These are phyloP conservation scores for Crucihimalaya himalaica DNA, from an alignment of 345 rosid species.

Conservation along the genomic window DNA sequence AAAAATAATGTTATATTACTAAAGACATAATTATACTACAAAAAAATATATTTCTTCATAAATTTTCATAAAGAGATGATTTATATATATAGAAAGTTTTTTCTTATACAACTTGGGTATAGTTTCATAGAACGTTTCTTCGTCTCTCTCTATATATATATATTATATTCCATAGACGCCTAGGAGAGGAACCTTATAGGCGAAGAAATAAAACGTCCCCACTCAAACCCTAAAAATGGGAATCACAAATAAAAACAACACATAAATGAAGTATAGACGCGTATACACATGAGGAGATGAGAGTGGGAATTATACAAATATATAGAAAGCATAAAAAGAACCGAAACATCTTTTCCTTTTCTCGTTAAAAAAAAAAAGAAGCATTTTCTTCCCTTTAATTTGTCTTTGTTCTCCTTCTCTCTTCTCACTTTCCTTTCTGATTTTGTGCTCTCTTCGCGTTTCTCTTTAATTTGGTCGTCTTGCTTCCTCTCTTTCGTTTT, in stretches of 20 bases:
- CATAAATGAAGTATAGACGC: constrained; percentile 24
- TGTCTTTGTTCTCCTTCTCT: constrained; percentile 39
- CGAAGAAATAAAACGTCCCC: constrained; percentile 61
- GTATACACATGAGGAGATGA: constrained; percentile 45
- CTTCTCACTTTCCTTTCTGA: constrained; percentile 41
- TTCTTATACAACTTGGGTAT: background rate
- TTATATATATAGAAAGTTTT: background rate
- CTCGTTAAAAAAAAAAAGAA: constrained; percentile 27
- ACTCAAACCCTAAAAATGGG: constrained; percentile 69
- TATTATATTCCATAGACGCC: constrained; percentile 27
- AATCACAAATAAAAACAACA: constrained; percentile 38
- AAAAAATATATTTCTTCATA: background rate
- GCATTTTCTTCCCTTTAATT: constrained; percentile 28
- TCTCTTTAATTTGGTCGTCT: constrained; percentile 37
- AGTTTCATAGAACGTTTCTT: constrained; percentile 1
- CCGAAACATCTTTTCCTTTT: constrained; percentile 31
- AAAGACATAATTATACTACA: background rate
- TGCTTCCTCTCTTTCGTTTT: constrained; percentile 46
- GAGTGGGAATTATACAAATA: constrained; percentile 42
- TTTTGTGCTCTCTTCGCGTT: constrained; percentile 36
- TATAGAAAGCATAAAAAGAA: constrained; percentile 37
- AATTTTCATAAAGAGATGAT: too few species aligned
- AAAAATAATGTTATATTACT: background rate
- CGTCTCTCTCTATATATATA: constrained; percentile 5
- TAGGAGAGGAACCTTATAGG: constrained; percentile 55